Evolutionary conservation across 495 filamentous ascomycete species (phyloP), one percentile per base, ranked within the genome.

Genomic region (Lindgomyces ingoldianus): DNA sequence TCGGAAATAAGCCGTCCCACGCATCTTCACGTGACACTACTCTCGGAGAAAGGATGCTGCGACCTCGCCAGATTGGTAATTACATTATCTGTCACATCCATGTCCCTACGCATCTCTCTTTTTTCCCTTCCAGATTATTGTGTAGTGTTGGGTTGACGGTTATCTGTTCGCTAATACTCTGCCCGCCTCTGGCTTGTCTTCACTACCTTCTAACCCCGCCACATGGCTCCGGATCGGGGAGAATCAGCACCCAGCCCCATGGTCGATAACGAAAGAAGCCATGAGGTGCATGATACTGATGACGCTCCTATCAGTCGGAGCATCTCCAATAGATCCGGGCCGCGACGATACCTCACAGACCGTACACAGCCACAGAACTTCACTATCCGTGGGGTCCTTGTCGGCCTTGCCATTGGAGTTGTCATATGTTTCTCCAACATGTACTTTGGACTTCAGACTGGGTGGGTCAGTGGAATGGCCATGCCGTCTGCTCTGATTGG

Each of bases 361-460:
- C 60, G 62, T 16, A 62, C 63, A 9, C 74, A 75, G 51, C 75
- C 75, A 16, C 79, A 79, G 36, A 87, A 89, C 77, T 97, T 99
- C 76, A 98, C 95, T 6, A 19, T 86, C 16, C 88, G 94, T 45
- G 91, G 90, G 29, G 78, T 96, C 41, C 71, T 86, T 26, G 91
- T 91, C 53, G 94, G 94, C 36, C 77, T 98, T 6, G 75, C 83
- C 2, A 93, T 98, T 60, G 94, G 94, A 26, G 81, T 91, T 1
- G 79, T 98, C 44, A 96, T 96, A 63, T 92, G 89, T 65, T 96
- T 96, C 76, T 93, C 89, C 25, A 98, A 98, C 75, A 96, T 90
- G 80, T 99, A 97, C 73, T 99, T 98, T 71, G 95, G 95, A 12
- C 81, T 99, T 25, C 95, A 99, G 74, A 97, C 93, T 2, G 95